These are phyloP conservation scores for Gonapodya prolifera DNA, from an alignment of 192 early-diverging fungal species.

Conservation along the genomic window DNA sequence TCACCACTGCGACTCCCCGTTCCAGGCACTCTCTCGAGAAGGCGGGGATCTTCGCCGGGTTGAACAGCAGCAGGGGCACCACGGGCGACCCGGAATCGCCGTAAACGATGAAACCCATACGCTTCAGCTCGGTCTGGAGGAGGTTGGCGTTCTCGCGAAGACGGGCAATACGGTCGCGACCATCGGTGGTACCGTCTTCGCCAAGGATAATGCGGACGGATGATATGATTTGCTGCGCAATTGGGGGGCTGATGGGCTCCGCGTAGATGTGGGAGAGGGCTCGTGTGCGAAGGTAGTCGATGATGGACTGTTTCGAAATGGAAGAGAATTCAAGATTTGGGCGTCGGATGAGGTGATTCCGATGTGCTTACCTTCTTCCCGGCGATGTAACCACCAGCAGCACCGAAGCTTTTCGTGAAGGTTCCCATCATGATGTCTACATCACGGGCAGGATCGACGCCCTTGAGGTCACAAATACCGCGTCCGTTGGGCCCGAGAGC, in stretches of 20 bases:
- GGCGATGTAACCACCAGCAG: slow-evolving; percentile 91
- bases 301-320: slow-evolving; percentile 9
- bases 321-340: too few relatives aligned
- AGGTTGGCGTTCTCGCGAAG: slow-evolving; percentile 80
- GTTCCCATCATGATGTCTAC: slow-evolving; percentile 96
- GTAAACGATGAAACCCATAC: too few relatives aligned
- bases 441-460: slow-evolving; percentile 63
- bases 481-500: slow-evolving; percentile 87
- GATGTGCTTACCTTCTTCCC: slow-evolving; percentile 42
- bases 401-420: slow-evolving; percentile 95
- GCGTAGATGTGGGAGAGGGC: slow-evolving; percentile 80
- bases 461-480: slow-evolving; percentile 93
- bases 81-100: slow-evolving; percentile 80
- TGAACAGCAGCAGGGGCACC: slow-evolving; percentile 76
- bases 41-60: slow-evolving; percentile 93
- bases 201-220: slow-evolving; percentile 88
- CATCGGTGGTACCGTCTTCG: too few relatives aligned
- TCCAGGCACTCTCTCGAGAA: slow-evolving; percentile 86
- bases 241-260: slow-evolving; percentile 73
- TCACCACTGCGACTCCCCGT: slow-evolving; percentile 85
- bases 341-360: too few relatives aligned
- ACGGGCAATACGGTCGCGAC: slow-evolving; percentile 68
- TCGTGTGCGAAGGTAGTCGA: slow-evolving; percentile 68
- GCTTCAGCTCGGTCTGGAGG: slow-evolving; percentile 69
- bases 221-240: slow-evolving; percentile 81